Percentiles rank a stretch among this genome's conserved stretches.
Evolutionary conservation across 441 rosid genomes (phyloP).

Genomic region (Melastoma candidum): DNA sequence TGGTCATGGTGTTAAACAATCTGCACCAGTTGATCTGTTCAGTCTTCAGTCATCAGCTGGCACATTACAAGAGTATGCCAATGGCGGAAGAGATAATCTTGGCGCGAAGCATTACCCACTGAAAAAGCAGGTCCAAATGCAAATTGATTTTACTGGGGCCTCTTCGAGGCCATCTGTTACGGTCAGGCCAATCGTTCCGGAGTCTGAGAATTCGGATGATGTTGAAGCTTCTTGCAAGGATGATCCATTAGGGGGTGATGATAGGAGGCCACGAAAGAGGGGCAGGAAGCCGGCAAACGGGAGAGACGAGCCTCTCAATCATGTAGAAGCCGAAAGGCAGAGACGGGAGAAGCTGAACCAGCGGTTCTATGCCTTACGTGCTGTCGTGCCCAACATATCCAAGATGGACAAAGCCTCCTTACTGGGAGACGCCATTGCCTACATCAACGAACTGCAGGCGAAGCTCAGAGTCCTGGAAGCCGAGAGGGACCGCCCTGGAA

Average conservation of each 20-base stretch:
- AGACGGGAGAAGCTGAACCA: slow-evolving; percentile 69
- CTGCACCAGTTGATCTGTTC: slow-evolving; percentile 28
- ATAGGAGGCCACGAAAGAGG: slow-evolving; percentile 60
- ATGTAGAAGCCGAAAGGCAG: slow-evolving; percentile 74
- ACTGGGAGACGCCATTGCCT: slow-evolving; percentile 62
- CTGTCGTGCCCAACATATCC: slow-evolving; percentile 75
- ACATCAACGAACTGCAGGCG: slow-evolving; percentile 58
- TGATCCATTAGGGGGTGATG: slow-evolving; percentile 37
- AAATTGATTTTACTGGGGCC: slow-evolving; percentile 65
- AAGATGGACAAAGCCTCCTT: slow-evolving; percentile 77
- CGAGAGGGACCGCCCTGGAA: slow-evolving; percentile 46
- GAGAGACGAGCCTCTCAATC: slow-evolving; percentile 69
- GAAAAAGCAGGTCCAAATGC: slow-evolving; percentile 53
- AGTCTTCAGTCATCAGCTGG: slow-evolving; percentile 28
- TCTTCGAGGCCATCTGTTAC: slow-evolving; percentile 44
- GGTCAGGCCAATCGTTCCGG: slow-evolving; percentile 30
- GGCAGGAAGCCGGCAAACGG: slow-evolving; percentile 77
- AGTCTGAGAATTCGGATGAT: slow-evolving; percentile 55
- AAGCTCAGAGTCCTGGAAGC: slow-evolving; percentile 45
- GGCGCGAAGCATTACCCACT: slow-evolving; percentile 33
- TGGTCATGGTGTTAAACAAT: slow-evolving; percentile 33
- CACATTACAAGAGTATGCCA: slow-evolving; percentile 40
- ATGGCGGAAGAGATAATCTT: slow-evolving; percentile 32
- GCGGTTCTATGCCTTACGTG: slow-evolving; percentile 55
- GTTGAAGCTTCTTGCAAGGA: slow-evolving; percentile 58